phyloP scores from a whole-genome alignment of 2,329 filamentous ascomycete genomes.

The Bipolaris bicolor region DNA sequence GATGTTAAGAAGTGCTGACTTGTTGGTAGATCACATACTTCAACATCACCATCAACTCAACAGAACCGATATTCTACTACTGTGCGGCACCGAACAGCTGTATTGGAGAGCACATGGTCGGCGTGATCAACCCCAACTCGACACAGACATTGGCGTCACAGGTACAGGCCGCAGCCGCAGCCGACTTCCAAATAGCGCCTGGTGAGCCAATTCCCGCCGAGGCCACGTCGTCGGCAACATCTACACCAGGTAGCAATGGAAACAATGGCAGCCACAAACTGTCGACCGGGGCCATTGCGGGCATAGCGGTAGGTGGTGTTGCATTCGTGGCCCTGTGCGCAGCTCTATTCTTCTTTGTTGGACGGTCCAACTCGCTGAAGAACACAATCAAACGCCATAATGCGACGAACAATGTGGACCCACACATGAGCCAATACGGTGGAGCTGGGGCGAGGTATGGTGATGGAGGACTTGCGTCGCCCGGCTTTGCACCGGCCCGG shows the following conservation, averaged over 20 bases:
- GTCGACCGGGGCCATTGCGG: conserved; percentile 51
- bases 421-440: conserved; percentile 11
- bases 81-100: conserved; percentile 68
- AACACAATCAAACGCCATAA: conserved; percentile 23
- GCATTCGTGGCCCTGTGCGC: conserved; percentile 66
- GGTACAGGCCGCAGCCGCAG: conserved; percentile 27
- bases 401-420: background rate
- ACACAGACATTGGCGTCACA: conserved; percentile 41
- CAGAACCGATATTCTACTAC: conserved; percentile 49
- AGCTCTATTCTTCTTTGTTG: conserved; percentile 70
- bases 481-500: conserved; percentile 2
- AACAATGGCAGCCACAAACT: conserved; percentile 26
- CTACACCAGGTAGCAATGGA: conserved; percentile 6
- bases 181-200: conserved; percentile 45
- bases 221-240: conserved; percentile 23
- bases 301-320: conserved; percentile 68
- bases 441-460: conserved; percentile 6
- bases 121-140: conserved; percentile 69
- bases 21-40: conserved; percentile 35
- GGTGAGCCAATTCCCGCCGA: conserved; percentile 51
- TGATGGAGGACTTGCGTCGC: conserved; percentile 13
- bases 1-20: background rate
- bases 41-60: conserved; percentile 45
- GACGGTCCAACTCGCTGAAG: conserved; percentile 47
- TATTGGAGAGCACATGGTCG: conserved; percentile 71